Evolutionary conservation across 257 asterid genomes (phyloP), one percentile per base, ranked within the genome.

Genomic region (Thymus quinquecostatus): DNA sequence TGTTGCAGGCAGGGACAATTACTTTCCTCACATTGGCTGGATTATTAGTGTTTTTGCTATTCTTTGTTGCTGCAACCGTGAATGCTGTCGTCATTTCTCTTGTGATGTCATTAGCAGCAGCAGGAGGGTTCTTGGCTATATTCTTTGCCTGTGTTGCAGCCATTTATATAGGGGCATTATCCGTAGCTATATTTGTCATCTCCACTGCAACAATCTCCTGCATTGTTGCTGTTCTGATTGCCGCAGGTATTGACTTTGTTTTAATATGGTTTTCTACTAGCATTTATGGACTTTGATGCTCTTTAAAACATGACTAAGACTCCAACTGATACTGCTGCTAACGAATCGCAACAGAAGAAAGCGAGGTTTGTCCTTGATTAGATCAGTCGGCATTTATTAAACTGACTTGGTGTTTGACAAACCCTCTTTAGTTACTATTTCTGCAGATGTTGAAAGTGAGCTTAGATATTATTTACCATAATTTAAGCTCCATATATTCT

Each of bases 41-140:
- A 71, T 65, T 90, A 71, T 64, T 81, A 9, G 85, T 90, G 69
- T 90, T 92, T 72, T 76, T 88, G 90, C 83, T 88, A 8, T 90
- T 92, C 88, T 88, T 92, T 64, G 79, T 78, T 55, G 92, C 91
- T 5, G 96, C 97, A 62, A 92, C 97, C 28, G 10, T 87, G 75
- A 92, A 90, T 58, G 98, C 97, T 50, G 79, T 90, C 34, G 85
- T 88, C 77, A 80, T 92, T 73, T 88, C 97, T 51, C 93, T 92
- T 73, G 85, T 90, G 27, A 65, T 87, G 86, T 85, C 98, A n/a
- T 69, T 92, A 82, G 98, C 93, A 7, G 97, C 92, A 49, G 95
- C 96, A 6, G 98, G 98, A 71, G 97, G 97, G 66, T 90, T 92
- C 85, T 76, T 92, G 85, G 96, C 93, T 78, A 58, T 92, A 27